Base-by-base conservation (phyloP, 106 monocot genomes). In the Hemerocallis citrina region DNA sequence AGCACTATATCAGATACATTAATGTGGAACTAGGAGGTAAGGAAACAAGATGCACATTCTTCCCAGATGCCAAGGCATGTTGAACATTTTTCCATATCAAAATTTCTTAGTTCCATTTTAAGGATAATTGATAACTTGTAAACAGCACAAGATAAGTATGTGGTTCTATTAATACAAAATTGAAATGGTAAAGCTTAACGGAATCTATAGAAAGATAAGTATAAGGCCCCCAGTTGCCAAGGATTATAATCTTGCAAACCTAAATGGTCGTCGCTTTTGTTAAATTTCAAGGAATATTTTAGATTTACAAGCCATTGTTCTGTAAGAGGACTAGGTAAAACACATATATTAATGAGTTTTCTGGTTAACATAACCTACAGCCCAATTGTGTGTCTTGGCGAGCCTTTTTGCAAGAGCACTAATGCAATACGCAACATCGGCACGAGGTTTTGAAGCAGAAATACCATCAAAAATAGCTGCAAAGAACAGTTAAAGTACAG, bases 341-440 rank as follows among this genome's bases (percentile, higher is more conserved):
- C 48, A 48, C n/a, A 31, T 21, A 25, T 11, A 29, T 12, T 2
- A 44, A 57, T 14, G 25, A n/a, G n/a, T n/a, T n/a, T n/a, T n/a
- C 3, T 20, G 39, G 15, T 49, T 40, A 44, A 17, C 29, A 60
- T 33, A 61, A 62, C 70, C 38, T 80, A 80, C 79, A 61, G 79
- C 74, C 79, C 79, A 80, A 66, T 80, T 80, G 47, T 55, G 70
- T 36, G 79, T 80, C 55, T 74, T 80, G 38, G 70, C 60, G 14
- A 80, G 74, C 41, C 79, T 52, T 65, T 30, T 66, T 16, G 66
- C 74, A 31, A 80, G 79, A 52, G 66, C 65, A 74, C 75, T 70
- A 39, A 74, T 74, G 65, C 74, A 80, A 65, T 80, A 74, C 61
- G 70, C 66, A 60, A 80, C 74, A 71, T 80, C 74, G 24, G 79